Base-by-base conservation (phyloP, 75 land plant genomes). In the Picea glauca region DNA sequence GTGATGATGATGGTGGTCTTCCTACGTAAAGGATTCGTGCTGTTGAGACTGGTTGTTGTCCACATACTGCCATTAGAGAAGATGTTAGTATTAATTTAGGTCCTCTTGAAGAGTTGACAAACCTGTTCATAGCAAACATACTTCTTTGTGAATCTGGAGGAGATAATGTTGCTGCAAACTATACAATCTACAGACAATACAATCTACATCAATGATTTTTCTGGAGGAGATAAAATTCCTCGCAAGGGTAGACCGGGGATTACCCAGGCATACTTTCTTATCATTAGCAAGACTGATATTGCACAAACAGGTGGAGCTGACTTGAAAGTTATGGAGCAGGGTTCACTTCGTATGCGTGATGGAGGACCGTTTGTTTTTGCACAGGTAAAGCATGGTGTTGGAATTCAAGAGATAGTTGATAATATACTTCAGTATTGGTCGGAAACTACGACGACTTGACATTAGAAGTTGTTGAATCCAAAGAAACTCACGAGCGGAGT, bases 231-330 rank as follows among this genome's bases (percentile, higher is more conserved):
- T 77, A 94, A 97, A 66, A 97, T 97, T 35, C 99, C 99, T 81
- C 90, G 96, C 11, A 97, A 97, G 85, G 99, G 98, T 72, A 95
- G 98, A 35, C 99, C 98, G 46, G 98, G 99, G 66, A 97, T 97
- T n/a, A 97, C 99, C 0, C 99, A 94, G 83, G 99, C 99, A 78
- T 94, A 97, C 85, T 94, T 97, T 56, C 91, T 97, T 62, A 98
- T 96, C 4, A 96, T 96, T 84, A 96, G 94, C 85, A 96, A 96
- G 84, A 96, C 99, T 60, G 98, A 96, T 82, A 84, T 96, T 62
- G 99, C 99, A 72, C 79, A 84, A 72, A 95, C 99, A 14, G 87
- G 94, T 65, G 99, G 99, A 82, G 99, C 99, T 72, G 95, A 96
- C 78, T 83, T 96, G 87, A 83, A 76, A 76, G 92, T 96, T 50